Conservation (phyloP, 2,329 filamentous ascomycete genomes). For the Furcasterigmium sp. region DNA sequence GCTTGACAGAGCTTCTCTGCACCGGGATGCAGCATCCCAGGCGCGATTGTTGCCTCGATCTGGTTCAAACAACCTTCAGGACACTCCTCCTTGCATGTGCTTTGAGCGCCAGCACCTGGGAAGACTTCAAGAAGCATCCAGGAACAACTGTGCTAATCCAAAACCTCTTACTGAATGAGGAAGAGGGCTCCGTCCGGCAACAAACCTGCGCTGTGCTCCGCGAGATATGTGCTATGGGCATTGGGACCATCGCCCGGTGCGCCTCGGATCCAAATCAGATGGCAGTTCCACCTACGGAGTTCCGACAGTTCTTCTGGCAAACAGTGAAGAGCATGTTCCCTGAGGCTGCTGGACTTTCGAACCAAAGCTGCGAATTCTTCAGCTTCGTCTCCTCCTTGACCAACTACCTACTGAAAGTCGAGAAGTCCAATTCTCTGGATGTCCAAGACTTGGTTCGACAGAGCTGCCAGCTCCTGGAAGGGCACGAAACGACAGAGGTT, state of each 20-base stretch:
- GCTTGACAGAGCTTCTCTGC: constrained; percentile 22
- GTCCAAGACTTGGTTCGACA: constrained; percentile 17
- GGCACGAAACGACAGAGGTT: constrained; percentile 35
- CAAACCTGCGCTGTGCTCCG: neutral
- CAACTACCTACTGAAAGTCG: constrained; percentile 19
- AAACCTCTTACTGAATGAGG: constrained; percentile 30
- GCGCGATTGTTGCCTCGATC: constrained; percentile 6
- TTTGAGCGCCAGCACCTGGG: constrained; percentile 32
- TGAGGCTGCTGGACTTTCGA: constrained; percentile 22
- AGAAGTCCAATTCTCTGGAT: constrained; percentile 9
- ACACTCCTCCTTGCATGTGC: constrained; percentile 34
- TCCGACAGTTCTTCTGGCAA: constrained; percentile 44
- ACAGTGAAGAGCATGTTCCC: constrained; percentile 30
- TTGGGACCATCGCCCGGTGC: too few relatives aligned
- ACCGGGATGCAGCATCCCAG: constrained; percentile 8
- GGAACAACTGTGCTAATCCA: constrained; percentile 21
- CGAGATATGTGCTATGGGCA: neutral
- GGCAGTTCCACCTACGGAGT: constrained; percentile 25
- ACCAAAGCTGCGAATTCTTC: constrained; percentile 40
- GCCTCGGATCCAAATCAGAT: neutral
- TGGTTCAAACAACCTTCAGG: constrained; percentile 27
- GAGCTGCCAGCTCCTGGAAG: constrained; percentile 28
- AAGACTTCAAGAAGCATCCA: constrained; percentile 23
- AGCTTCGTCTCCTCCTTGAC: constrained; percentile 34
- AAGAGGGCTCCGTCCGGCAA: neutral